Evolutionary conservation across 306 rosid species (phyloP), one percentile per base, ranked within the genome.

Genomic region (Begonia fuchsioides): DNA sequence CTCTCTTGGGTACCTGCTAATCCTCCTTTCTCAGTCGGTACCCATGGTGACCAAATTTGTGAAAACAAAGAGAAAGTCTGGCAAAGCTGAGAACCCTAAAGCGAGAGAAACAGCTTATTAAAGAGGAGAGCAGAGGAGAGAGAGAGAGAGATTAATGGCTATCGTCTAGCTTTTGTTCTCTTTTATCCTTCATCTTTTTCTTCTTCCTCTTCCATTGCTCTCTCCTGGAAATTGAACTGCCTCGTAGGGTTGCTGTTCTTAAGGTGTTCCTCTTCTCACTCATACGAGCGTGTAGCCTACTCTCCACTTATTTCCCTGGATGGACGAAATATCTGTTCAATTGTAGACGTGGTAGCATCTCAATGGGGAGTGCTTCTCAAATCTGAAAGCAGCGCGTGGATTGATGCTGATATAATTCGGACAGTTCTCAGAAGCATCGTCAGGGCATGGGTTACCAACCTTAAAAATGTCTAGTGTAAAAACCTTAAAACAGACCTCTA

Each of bases 11-110:
- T 50, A 70, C 63, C 54, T 45, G 51, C 54, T 60, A 71, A 68
- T 58, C 55, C 68, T 80, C 56, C 79, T 80, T 78, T 65, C 78
- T 69, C 58, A 58, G 61, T 61, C 68, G 71, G 75, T 56, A 55
- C 75, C 71, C 65, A 65, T 55, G 55, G 57, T 57, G 61, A 38
- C 90, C 79, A 68, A 68, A 74, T 78, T 59, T 56, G 75, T 84
- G 94, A 66, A 77, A 76, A 52, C 8, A 26, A 51, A 60, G 55
- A 61, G 68, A 61, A 54, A 67, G 65, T 11, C 45, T 53, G 69
- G 38, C 35, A 39, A 43, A 15, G 49, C 11, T 32, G 15, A 49
- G 51, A 76, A 73, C 77, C 67, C 60, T 66, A 58, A 68, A 63
- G 53, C 50, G 20, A 63, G 63, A 58, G 26, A 62, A 68, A 56